Base-by-base conservation (phyloP, 2,329 filamentous ascomycete genomes). In the Mycosphaerella sp. region DNA sequence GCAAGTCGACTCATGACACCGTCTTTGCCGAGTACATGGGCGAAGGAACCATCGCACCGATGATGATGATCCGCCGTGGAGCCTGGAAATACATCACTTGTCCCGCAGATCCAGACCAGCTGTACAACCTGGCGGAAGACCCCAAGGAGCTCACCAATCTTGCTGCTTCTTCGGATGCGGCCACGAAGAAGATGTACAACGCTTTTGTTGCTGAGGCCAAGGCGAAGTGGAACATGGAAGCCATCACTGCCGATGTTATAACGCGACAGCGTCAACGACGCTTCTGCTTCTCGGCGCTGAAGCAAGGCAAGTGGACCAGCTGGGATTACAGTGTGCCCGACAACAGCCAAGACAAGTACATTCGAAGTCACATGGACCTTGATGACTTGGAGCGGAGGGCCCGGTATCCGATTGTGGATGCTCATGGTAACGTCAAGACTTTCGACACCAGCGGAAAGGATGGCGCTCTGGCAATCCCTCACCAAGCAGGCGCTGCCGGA, bases 21-120 rank as follows among this genome's bases (percentile, higher is more conserved):
- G 90, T 93, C n/a, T 86, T 92, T 64, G 90, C 89, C 57, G 91
- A 96, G 74, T 96, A 96, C 74, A 95, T 92, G 67, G 91, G 89
- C 47, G 91, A 96, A 73, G 91, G 91, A 45, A 95, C 91, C 1
- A 78, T 95, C 53, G 84, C 87, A 4, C 91, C 91, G 1, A 81
- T 95, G 53, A 89, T 95, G 78, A 96, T 96, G 91, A 96, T 96
- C 67, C 84, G 87, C 54, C 85, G 89, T 51, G 89, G 89, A 7
- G 78, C 80, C 45, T 96, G 89, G 89, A 96, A 96, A 76, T 95
- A 90, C 70, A 83, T 93, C 60, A 89, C 82, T 59, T 95, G 89
- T 65, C 84, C 90, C 6, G 85, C 84, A 21, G 91, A 96, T 67
- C 84, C 86, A 32, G 84, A 87, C 31, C 89, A 93, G 74, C 80